These are phyloP conservation scores for Spergularia marina DNA, from an alignment of 148 eudicot species.

Conservation along the genomic window DNA sequence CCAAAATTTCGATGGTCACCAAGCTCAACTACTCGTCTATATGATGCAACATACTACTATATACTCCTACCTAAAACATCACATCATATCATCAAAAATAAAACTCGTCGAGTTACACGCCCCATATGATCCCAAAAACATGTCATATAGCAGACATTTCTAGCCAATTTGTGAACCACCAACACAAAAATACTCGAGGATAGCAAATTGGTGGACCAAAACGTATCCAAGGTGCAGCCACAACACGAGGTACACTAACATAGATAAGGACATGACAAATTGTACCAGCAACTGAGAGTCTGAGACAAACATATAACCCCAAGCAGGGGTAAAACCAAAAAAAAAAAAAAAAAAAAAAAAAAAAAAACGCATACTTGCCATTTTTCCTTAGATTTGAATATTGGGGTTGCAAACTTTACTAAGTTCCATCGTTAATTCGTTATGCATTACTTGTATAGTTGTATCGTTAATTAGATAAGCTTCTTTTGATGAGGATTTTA, in stretches of 20 bases:
- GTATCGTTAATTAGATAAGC: neutral
- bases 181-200: no score
- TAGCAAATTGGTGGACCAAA: no score
- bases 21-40: no score
- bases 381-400: neutral
- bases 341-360: neutral
- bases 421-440: no score
- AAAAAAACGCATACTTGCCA: neutral
- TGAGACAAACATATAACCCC: neutral
- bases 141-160: no score
- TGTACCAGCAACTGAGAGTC: neutral
- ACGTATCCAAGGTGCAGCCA: conserved; percentile 2
- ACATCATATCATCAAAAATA: no score
- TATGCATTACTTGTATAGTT: neutral
- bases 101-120: no score
- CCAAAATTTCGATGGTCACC: no score
- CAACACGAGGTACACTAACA: neutral
- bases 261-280: conserved; percentile 2
- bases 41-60: no score
- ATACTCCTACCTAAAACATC: no score
- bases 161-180: no score
- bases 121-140: no score
- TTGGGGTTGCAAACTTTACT: neutral
- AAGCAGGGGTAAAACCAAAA: neutral
- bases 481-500: neutral